Conservation (phyloP, 2,329 filamentous ascomycete species). For the Cytospora chrysosperma region DNA sequence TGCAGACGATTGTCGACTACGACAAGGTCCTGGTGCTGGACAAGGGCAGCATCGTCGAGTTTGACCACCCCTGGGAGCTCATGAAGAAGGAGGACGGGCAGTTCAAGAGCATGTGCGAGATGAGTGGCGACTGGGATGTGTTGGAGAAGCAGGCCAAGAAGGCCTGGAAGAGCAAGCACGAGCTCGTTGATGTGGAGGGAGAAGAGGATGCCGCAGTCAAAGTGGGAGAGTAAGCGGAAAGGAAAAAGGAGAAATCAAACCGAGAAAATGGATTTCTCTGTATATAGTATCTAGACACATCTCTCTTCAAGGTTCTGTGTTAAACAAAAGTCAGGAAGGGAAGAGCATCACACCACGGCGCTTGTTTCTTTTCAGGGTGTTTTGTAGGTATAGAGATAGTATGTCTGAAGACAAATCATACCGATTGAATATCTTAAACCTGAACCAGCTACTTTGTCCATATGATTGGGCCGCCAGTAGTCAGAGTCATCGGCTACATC, state of each 20-base stretch:
- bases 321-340: neutral
- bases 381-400: constrained; percentile 6
- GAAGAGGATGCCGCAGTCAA: constrained; percentile 18
- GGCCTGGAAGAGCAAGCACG: constrained; percentile 41
- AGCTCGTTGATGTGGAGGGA: constrained; percentile 40
- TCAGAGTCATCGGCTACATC: no score
- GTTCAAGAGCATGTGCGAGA: constrained; percentile 65
- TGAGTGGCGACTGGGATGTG: constrained; percentile 56
- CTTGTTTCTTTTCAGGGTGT: neutral
- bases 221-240: neutral
- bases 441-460: neutral
- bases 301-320: neutral
- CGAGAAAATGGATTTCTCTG: constrained; percentile 1
- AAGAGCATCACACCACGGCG: constrained; percentile 5
- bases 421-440: neutral
- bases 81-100: constrained; percentile 67
- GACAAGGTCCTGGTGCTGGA: constrained; percentile 96
- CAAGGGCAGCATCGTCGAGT: constrained; percentile 84
- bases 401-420: neutral
- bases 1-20: constrained; percentile 97
- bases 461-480: no score
- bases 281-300: constrained; percentile 2
- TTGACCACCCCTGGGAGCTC: constrained; percentile 82
- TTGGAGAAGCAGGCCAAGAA: constrained; percentile 56
- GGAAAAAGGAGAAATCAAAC: neutral